Conservation (phyloP, 805 yeast genomes). For the Tetrapisispora taiwanensis region DNA sequence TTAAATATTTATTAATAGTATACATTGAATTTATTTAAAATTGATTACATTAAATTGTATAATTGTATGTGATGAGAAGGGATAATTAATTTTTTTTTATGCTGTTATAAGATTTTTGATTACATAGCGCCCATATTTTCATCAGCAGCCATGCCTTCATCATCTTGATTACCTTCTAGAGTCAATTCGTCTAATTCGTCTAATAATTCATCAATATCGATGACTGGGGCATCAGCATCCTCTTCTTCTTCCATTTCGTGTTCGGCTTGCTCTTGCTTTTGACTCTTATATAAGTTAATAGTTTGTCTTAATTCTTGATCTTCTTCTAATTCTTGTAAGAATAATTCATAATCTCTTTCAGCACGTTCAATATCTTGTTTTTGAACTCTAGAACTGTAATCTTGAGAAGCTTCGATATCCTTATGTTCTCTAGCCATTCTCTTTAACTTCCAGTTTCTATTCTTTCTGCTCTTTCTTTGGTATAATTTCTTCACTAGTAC, state of each 20-base stretch:
- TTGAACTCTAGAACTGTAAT: conserved; percentile 53
- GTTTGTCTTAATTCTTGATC: conserved; percentile 89
- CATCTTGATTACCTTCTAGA: conserved; percentile 41
- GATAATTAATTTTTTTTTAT: too few relatives aligned
- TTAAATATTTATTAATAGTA: too few relatives aligned
- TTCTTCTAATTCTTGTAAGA: conserved; percentile 95
- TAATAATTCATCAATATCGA: conserved; percentile 82
- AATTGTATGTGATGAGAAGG: too few relatives aligned
- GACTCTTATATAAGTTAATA: conserved; percentile 76
- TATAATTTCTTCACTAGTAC: conserved; percentile 82
- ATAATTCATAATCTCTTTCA: conserved; percentile 87
- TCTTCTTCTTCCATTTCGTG: conserved; percentile 45
- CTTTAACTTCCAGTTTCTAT: conserved; percentile 83
- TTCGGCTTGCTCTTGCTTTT: conserved; percentile 14
- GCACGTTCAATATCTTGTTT: conserved; percentile 86
- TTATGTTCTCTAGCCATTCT: conserved; percentile 96
- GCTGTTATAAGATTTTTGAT: not conserved
- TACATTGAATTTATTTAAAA: too few relatives aligned
- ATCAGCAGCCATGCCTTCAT: conserved; percentile 6
- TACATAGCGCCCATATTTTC: conserved; percentile 1
- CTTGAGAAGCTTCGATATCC: conserved; percentile 71
- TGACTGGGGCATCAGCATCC: conserved; percentile 79
- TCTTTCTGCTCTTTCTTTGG: conserved; percentile 64
- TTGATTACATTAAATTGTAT: too few relatives aligned
- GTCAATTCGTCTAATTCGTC: conserved; percentile 94